Evolutionary conservation across 108 stramenopile species (phyloP), one percentile per base, ranked within the genome.

Genomic region (Cyclotella sp.): DNA sequence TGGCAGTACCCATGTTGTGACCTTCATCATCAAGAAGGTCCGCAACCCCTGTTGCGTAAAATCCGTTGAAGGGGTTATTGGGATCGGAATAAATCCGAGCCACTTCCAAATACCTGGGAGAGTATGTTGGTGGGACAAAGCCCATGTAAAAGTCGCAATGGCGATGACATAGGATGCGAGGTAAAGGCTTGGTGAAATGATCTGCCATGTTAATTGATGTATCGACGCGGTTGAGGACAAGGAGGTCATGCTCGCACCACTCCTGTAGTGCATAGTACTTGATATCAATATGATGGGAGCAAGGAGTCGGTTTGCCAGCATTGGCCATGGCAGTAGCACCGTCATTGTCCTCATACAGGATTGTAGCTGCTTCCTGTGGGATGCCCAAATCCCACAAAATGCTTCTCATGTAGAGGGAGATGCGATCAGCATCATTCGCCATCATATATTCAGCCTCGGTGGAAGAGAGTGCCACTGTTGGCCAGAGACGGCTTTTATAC

Each of bases 321-420:
- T 76, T 68, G 1, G 42, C 63, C 66, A 76, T 68, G 0, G 52
- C 49, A 5, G 66, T 76, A 6, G 46, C 21, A 0, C 55, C 75
- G 24, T 41, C 52, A 43, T 76, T 76, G 27, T 76, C 75, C 34
- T 68, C 69, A 24, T 67, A 52, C 15, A 80, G 27, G 0, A 47
- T 9, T 30, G 81, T 78, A n/a, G 85, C 70, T 1, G 64, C 47
- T 0, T 46, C 52, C 63, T 78, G 81, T 0, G 73, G 62, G 26
- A 72, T 49, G 1, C 57, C 70, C n/a, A 84, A 63, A 16, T 84
- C 84, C 21, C 52, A 76, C 41, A 79, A 40, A 41, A 79, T 76
- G 41, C 65, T 67, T 29, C 64, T 40, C 10, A 84, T 7, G 29
- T 72, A 80, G 21, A 84, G 30, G 3, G 30, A 68, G 52, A 59